Percentiles rank a stretch among this genome's conserved stretches.
These are phyloP conservation scores for Camellia lanceoleosa DNA, from an alignment of 148 eudicot genomes.

Conservation along the genomic window DNA sequence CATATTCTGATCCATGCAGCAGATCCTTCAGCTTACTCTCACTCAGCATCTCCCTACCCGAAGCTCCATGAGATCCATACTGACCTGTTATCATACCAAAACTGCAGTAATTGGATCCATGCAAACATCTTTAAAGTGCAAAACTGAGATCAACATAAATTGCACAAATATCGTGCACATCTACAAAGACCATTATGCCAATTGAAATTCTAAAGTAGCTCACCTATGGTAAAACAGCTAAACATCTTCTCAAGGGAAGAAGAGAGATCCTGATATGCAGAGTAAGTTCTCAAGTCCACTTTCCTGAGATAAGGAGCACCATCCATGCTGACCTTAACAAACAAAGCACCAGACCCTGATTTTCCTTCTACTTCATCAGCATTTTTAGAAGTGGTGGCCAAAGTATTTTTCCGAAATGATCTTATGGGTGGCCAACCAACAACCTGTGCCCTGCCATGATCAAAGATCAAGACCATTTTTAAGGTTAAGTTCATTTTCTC, in stretches of 20 bases:
- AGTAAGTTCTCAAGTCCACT: slow-evolving; percentile 53
- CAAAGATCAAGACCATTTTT: slow-evolving; percentile 6
- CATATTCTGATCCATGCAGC: slow-evolving; percentile 46
- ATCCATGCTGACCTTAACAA: slow-evolving; percentile 82
- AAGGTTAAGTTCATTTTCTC: slow-evolving; percentile 4
- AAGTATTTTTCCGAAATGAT: slow-evolving; percentile 50
- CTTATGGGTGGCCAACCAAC: slow-evolving; percentile 69
- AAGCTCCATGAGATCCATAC: slow-evolving; percentile 31
- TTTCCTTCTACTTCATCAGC: slow-evolving; percentile 33
- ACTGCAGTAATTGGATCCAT: slow-evolving; percentile 21
- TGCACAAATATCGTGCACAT: neutral
- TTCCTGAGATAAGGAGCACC: slow-evolving; percentile 77
- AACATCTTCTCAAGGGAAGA: slow-evolving; percentile 68
- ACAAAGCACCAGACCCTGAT: slow-evolving; percentile 33
- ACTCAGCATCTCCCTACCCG: slow-evolving; percentile 32
- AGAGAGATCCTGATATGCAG: slow-evolving; percentile 50
- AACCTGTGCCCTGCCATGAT: slow-evolving; percentile 49
- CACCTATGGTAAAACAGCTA: slow-evolving; percentile 61
- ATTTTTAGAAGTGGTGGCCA: slow-evolving; percentile 37
- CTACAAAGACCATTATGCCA: neutral
- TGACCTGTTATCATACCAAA: slow-evolving; percentile 29
- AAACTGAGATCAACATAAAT: neutral
- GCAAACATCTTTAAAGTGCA: slow-evolving; percentile 10
- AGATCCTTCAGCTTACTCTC: slow-evolving; percentile 45
- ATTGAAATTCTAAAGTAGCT: slow-evolving; percentile 7